Evolutionary conservation across 2,329 filamentous ascomycete genomes (phyloP).

Genomic region (Pezicula rhizophila): DNA sequence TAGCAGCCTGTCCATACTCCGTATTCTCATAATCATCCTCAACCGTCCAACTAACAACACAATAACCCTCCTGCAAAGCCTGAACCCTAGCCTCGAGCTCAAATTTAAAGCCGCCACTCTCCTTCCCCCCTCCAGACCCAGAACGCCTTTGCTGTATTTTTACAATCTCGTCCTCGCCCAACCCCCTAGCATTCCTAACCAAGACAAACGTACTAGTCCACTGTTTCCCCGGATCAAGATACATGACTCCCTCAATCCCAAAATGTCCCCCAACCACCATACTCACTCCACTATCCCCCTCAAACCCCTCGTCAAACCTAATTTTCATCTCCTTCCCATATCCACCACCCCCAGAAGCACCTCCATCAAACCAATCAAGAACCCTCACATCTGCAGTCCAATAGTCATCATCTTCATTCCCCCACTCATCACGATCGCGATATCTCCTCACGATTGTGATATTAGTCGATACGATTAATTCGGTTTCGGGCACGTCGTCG

Average conservation of each 20-base stretch:
- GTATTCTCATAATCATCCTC: conserved; percentile 1
- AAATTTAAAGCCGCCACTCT: not conserved
- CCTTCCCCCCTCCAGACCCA: too few relatives aligned
- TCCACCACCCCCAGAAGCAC: too few relatives aligned
- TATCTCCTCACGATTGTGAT: not conserved
- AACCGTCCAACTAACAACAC: not conserved
- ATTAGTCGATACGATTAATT: not conserved
- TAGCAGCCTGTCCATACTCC: conserved; percentile 1
- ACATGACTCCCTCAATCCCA: not conserved
- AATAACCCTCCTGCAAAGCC: not conserved
- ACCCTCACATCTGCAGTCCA: not conserved
- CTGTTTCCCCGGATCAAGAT: not conserved
- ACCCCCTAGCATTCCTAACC: not conserved
- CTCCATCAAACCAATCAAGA: not conserved
- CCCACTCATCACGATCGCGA: not conserved
- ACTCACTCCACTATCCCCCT: not conserved
- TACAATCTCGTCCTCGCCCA: too few relatives aligned
- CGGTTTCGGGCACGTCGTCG: not conserved
- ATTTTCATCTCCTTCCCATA: too few relatives aligned
- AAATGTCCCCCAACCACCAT: not conserved
- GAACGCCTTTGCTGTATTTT: too few relatives aligned
- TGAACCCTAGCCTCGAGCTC: not conserved
- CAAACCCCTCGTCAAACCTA: not conserved
- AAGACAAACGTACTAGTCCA: not conserved
- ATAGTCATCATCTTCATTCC: not conserved